phyloP scores from a whole-genome alignment of 305 asterid genomes.

The Solanum aculeatissimum region DNA sequence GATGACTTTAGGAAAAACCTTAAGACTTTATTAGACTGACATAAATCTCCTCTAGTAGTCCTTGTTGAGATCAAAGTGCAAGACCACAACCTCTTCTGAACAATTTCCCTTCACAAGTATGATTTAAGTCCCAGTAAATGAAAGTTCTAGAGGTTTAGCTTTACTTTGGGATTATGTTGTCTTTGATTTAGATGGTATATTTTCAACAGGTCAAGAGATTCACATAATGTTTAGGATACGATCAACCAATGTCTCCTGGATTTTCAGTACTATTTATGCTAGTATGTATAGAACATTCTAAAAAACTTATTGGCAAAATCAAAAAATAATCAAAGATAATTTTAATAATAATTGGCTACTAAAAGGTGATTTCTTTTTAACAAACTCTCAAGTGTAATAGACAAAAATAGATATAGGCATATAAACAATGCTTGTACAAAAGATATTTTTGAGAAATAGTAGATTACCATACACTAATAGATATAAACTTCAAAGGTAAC shows the following conservation, averaged over 20 bases:
- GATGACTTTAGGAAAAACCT: not conserved
- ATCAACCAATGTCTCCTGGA: not conserved
- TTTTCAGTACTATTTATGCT: not conserved
- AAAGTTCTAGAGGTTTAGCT: not conserved
- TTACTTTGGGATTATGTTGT: not conserved
- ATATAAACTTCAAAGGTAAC: not conserved
- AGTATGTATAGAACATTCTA: not conserved
- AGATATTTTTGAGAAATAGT: not conserved
- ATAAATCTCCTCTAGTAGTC: not conserved
- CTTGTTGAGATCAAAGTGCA: not conserved
- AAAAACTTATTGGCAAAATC: not conserved
- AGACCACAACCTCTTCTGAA: not conserved
- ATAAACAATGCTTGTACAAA: not conserved
- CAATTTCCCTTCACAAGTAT: not conserved
- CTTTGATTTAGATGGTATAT: not conserved
- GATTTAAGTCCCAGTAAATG: not conserved
- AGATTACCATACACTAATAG: not conserved
- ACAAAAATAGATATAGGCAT: not conserved
- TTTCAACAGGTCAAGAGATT: not conserved
- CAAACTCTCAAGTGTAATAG: no score
- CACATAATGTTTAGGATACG: not conserved
- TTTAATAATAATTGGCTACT: not conserved
- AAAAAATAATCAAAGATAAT: not conserved
- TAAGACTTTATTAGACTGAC: not conserved
- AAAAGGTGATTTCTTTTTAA: no score